Base-by-base conservation (phyloP, 768 basidiomycete species). In the Thelephora aurantiotincta region DNA sequence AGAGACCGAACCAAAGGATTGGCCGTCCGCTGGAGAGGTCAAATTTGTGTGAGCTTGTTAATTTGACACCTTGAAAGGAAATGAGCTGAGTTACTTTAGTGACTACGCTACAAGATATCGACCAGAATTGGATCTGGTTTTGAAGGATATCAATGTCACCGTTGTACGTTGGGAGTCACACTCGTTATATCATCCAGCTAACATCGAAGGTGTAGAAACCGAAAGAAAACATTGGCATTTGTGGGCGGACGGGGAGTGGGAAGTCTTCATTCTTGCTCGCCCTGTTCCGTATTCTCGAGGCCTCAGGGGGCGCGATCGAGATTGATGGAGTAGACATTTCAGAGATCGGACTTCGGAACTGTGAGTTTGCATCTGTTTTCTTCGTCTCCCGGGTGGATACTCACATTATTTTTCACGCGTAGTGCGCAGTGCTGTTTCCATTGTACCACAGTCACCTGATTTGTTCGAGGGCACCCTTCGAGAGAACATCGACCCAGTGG, bases 401-500 rank as follows among this genome's bases (percentile, higher is more conserved):
- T 47, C 16, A 44, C 43, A 19, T n/a, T 7, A 54, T 34, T 44
- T 9, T 43, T 26, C 47, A 0, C 42, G 18, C 45, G 6, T 52
- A 82, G 85, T 90, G 43, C 78, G 87, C 7, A 82, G 81, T 3
- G 71, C 72, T 33, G 78, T 93, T 49, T 83, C 85, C 2, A 93
- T 93, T 57, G 88, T 92, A 13, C 89, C 89, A 2, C 89, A 93
- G 61, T 79, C 66, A 51, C 75, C 78, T 2, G 80, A 81, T 57
- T 56, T 61, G 22, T 61, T 57, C 44, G 54, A 57, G 45, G 56
- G 56, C 34, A 80, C 80, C 0, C 62, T 90, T 12, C 74, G 89
- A 47, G 80, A 90, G 54, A 96, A 96, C 57, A 82, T 96, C 48
- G 93, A 96, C 61, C 93, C 92, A 7, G 73, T 84, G 14, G 82